phyloP scores from a whole-genome alignment of 129 eudicot species.

The Flaveria sonorensis region DNA sequence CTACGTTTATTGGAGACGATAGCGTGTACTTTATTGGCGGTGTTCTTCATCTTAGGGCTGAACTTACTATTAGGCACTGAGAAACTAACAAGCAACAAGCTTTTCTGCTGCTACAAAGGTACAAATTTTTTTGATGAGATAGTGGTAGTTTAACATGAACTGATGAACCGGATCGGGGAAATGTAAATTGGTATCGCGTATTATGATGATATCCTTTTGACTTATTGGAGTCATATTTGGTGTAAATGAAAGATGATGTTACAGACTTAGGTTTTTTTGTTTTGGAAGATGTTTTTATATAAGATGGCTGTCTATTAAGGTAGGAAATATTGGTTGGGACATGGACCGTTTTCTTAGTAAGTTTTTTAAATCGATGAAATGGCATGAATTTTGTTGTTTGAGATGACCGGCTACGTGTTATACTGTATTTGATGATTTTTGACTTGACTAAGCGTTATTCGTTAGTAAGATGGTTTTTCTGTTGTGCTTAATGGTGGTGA shows the following conservation, averaged over 20 bases:
- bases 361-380: too few relatives aligned
- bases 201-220: conserved; percentile 1
- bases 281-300: background rate
- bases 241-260: background rate
- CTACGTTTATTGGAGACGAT: conserved; percentile 60
- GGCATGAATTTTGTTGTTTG: too few relatives aligned
- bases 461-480: too few relatives aligned
- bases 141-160: conserved; percentile 28
- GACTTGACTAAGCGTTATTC: too few relatives aligned
- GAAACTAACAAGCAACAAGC: conserved; percentile 21
- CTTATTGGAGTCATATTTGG: conserved; percentile 23
- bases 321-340: too few relatives aligned
- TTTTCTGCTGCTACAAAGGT: conserved; percentile 16
- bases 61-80: conserved; percentile 53
- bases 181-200: conserved; percentile 16
- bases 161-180: conserved; percentile 9
- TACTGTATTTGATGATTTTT: too few relatives aligned
- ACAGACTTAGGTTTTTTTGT: background rate
- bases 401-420: too few relatives aligned
- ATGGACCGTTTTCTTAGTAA: too few relatives aligned
- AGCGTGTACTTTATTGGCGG: conserved; percentile 68
- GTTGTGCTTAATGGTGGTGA: too few relatives aligned
- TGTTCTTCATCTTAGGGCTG: conserved; percentile 63
- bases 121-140: conserved; percentile 7
- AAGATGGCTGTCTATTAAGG: background rate